phyloP scores from a whole-genome alignment of 495 filamentous ascomycete genomes.

The Pyronema domesticum region DNA sequence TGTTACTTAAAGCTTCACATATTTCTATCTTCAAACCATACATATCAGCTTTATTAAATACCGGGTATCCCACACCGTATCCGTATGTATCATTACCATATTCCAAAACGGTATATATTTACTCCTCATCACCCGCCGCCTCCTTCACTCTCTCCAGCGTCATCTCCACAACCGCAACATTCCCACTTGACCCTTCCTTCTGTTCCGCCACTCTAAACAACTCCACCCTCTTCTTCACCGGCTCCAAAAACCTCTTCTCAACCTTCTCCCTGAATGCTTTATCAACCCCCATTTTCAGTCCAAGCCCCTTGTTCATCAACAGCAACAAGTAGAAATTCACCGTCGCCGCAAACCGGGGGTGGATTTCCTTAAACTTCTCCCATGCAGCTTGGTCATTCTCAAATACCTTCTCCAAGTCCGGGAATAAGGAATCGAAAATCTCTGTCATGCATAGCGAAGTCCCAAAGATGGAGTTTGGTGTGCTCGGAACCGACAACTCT shows the following conservation, averaged over 20 bases:
- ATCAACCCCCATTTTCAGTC: conserved; percentile 7
- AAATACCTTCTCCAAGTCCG: conserved; percentile 11
- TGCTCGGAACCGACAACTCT: conserved; percentile 5
- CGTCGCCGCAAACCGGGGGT: conserved; percentile 32
- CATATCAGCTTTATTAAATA: too few species aligned
- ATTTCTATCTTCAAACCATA: too few species aligned
- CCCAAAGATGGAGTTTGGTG: conserved; percentile 15
- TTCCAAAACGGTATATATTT: not conserved
- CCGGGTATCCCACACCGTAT: not conserved
- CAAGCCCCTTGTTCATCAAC: conserved; percentile 15
- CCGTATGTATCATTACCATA: not conserved
- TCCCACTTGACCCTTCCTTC: conserved; percentile 14
- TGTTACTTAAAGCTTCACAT: too few species aligned
- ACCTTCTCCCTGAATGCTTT: conserved; percentile 23
- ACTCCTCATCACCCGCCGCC: not conserved
- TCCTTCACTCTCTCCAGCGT: conserved; percentile 18
- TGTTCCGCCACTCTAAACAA: conserved; percentile 28
- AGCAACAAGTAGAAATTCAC: conserved; percentile 38
- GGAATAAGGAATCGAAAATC: conserved; percentile 15
- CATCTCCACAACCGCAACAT: conserved; percentile 10
- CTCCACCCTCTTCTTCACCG: conserved; percentile 30
- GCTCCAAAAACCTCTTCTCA: conserved; percentile 35
- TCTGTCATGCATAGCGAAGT: conserved; percentile 16
- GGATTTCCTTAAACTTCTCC: conserved; percentile 28
- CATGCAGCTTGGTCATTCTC: conserved; percentile 23